These are phyloP conservation scores for Urostyla sp. DNA, from an alignment of 73 alveolate species.

Conservation along the genomic window DNA sequence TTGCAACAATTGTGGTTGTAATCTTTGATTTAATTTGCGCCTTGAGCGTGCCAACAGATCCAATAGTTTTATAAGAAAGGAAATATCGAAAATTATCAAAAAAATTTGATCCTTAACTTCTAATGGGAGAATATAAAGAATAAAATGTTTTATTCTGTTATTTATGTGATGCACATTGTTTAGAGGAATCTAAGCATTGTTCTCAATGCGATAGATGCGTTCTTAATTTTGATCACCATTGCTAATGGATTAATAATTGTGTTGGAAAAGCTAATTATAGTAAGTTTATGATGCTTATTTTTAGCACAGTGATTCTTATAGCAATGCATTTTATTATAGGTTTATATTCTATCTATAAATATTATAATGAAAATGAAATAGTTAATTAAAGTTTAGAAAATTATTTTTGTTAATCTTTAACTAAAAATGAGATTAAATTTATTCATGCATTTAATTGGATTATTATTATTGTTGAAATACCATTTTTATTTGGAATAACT, in stretches of 20 bases:
- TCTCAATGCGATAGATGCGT: conserved; percentile 86
- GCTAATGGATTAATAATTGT: conserved; percentile 90
- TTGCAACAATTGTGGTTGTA: background rate
- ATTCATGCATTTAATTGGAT: conserved; percentile 38
- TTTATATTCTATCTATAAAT: background rate
- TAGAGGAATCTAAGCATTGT: conserved; percentile 79
- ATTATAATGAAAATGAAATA: background rate
- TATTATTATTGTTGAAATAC: conserved; percentile 10
- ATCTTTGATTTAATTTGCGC: conserved; percentile 10
- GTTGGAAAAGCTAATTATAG: conserved; percentile 74
- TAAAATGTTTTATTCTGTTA: conserved; percentile 34
- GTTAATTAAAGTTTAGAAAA: background rate
- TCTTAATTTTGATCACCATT: conserved; percentile 90
- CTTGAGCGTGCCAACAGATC: conserved; percentile 38
- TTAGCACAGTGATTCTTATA: conserved; percentile 4
- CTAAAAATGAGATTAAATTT: background rate
- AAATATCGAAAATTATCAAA: background rate
- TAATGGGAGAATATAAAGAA: background rate
- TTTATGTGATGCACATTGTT: conserved; percentile 63
- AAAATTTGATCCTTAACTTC: background rate
- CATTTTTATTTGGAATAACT: conserved; percentile 16
- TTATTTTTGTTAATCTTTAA: background rate
- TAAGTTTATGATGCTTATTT: conserved; percentile 40
- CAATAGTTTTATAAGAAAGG: conserved; percentile 26
- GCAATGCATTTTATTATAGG: background rate